These are phyloP conservation scores for Sambucus nigra DNA, from an alignment of 129 eudicot genomes.

Conservation along the genomic window DNA sequence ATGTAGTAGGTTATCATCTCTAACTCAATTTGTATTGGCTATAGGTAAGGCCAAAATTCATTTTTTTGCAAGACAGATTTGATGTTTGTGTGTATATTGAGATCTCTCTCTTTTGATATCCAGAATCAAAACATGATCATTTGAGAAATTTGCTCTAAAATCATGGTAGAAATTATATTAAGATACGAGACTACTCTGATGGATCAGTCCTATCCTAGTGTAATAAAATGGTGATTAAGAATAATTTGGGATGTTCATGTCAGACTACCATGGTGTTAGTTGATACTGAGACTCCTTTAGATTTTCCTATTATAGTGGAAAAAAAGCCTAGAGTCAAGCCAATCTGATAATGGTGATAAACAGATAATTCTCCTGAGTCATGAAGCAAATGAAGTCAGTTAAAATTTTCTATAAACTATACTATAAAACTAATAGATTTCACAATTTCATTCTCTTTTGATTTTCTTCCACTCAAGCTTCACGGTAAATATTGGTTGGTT, in stretches of 20 bases:
- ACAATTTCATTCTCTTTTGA: too few species aligned
- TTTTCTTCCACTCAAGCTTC: too few species aligned
- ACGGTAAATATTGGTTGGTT: too few species aligned
- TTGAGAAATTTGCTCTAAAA: conserved; percentile 5
- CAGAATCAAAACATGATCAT: conserved; percentile 10
- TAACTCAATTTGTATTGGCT: too few species aligned
- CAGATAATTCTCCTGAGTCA: not conserved
- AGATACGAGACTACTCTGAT: conserved; percentile 12
- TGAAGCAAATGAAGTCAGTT: not conserved
- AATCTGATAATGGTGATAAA: not conserved
- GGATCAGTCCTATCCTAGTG: conserved; percentile 38
- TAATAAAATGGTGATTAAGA: conserved; percentile 54
- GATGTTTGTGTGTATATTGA: too few species aligned
- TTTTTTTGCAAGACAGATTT: too few species aligned
- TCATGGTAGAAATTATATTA: not conserved
- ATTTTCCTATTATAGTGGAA: conserved; percentile 53
- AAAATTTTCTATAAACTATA: not conserved
- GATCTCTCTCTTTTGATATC: too few species aligned
- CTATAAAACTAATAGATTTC: not conserved
- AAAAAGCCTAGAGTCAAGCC: too few species aligned
- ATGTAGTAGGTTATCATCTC: too few species aligned
- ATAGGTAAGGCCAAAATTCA: too few species aligned
- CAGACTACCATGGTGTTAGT: conserved; percentile 75
- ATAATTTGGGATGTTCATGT: conserved; percentile 35
- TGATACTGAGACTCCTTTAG: conserved; percentile 94